Base-by-base conservation (phyloP, 495 filamentous ascomycete genomes). In the Lasiosphaeria ovina region DNA sequence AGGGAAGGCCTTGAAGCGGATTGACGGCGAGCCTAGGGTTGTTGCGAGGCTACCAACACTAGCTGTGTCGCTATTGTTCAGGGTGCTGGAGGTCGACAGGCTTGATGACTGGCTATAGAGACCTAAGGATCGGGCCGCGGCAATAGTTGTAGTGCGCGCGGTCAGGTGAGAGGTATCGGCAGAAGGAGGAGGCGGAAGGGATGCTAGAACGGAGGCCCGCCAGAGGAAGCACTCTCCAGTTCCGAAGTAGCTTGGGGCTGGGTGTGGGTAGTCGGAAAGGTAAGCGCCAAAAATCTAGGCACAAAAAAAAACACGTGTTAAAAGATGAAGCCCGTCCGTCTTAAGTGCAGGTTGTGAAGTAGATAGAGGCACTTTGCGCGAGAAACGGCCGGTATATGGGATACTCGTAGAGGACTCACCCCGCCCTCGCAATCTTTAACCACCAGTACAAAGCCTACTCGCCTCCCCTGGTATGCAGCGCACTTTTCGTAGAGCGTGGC, bases 211-310 rank as follows among this genome's bases (percentile, higher is more conserved):
- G 51, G 85, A 85, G 2, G 92, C 89, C 44, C 91, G 88, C 94
- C 94, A 98, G 68, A 98, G 87, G 78, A 98, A 98, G 72, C 95
- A 97, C 76, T 98, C 94, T 64, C 95, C 94, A 1, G 89, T 97
- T 70, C 94, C 94, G 72, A 86, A 98, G 80, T 94, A 98, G 57
- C 93, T 90, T 0, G 89, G 68, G n/a, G 82, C 72, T 0, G 90
- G 89, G 66, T 87, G 88, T 4, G 92, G 92, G 35, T 86, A 78
- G 67, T 98, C 93, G 62, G 90, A 94, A 61, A 98, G 84, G 75
- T 97, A 98, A 55, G 93, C 92, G 71, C 94, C 94, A 69, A 98
- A 98, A 54, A 93, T 82, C 81, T 93, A 69, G 32, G 42, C 17
- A 48, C 35, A 38, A 17, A 16, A 12, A 50, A 38, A 38, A 17